phyloP scores from a whole-genome alignment of 192 early-diverging fungal species.

The Coemansia sp. region DNA sequence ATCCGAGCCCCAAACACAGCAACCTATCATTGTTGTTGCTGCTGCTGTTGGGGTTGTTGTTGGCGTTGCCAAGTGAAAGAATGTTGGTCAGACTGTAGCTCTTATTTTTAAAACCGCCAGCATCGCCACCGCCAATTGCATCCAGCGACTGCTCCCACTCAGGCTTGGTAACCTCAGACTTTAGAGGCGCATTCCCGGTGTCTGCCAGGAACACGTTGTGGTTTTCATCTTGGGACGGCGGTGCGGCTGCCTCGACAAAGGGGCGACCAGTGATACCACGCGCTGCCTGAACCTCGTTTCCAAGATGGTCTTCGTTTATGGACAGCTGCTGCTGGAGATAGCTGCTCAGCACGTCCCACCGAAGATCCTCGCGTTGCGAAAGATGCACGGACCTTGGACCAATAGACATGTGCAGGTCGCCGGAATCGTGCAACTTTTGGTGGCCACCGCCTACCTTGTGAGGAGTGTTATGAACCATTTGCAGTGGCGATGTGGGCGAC shows the following conservation, averaged over 20 bases:
- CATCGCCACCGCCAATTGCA: conserved; percentile 2
- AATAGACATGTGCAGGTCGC: not conserved
- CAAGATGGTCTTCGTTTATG: conserved; percentile 32
- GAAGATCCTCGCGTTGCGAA: conserved; percentile 41
- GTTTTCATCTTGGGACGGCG: not conserved
- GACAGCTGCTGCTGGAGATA: conserved; percentile 41
- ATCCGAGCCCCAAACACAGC: not conserved
- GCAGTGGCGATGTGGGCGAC: conserved; percentile 15
- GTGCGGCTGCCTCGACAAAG: conserved; percentile 14
- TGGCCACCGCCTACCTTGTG: not conserved
- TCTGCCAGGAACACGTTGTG: conserved; percentile 15
- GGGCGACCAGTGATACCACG: conserved; percentile 21
- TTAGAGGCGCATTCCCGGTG: conserved; percentile 14
- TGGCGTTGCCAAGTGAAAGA: conserved; percentile 9
- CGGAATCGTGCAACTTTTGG: not conserved
- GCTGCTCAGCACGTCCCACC: conserved; percentile 43
- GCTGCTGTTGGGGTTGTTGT: not conserved
- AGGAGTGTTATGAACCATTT: conserved; percentile 13
- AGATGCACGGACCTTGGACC: conserved; percentile 30
- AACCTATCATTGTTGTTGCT: not conserved
- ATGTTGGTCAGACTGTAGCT: conserved; percentile 33
- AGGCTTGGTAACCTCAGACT: conserved; percentile 15
- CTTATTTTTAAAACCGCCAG: conserved; percentile 18
- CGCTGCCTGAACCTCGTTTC: conserved; percentile 35
- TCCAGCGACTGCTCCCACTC: conserved; percentile 25